These are phyloP conservation scores for Rhodotorula sp. DNA, from an alignment of 1,284 basidiomycete species.

Conservation along the genomic window DNA sequence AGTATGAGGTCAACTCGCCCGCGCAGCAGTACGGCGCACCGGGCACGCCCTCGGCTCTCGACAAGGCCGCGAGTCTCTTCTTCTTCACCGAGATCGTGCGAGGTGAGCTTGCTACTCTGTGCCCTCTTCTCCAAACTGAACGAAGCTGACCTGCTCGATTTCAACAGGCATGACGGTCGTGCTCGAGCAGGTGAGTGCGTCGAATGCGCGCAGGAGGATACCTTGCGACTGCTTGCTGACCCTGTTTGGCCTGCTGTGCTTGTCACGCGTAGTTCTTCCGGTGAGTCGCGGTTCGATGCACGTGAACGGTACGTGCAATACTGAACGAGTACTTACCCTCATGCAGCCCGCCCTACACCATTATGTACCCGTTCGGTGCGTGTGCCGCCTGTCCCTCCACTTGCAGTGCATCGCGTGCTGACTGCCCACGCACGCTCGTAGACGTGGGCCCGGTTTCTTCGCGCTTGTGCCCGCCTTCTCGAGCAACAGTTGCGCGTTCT, in stretches of 20 bases:
- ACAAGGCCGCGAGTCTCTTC: slow-evolving; percentile 95
- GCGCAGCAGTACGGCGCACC: slow-evolving; percentile 59
- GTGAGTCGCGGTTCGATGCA: neutral
- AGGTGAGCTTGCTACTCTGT: slow-evolving; percentile 59
- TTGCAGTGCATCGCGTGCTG: accelerated
- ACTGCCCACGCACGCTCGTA: slow-evolving; percentile 21
- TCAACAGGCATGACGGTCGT: slow-evolving; percentile 94
- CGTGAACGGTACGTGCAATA: neutral
- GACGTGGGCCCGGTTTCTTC: slow-evolving; percentile 98
- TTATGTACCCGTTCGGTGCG: slow-evolving; percentile 81
- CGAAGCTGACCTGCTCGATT: neutral
- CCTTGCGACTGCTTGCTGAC: neutral
- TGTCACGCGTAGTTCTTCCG: slow-evolving; percentile 42
- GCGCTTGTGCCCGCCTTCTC: too few species aligned
- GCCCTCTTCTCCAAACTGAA: neutral
- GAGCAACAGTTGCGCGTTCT: too few species aligned
- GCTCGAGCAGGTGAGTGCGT: slow-evolving; percentile 75
- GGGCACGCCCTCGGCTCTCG: slow-evolving; percentile 65
- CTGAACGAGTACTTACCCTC: neutral
- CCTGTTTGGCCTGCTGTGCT: neutral
- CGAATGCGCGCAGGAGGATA: slow-evolving; percentile 49
- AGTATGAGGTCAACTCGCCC: slow-evolving; percentile 40
- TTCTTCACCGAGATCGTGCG: slow-evolving; percentile 98
- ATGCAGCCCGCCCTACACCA: slow-evolving; percentile 81
- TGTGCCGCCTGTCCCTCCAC: too few species aligned